Evolutionary conservation across 176 grass and related monocot genomes (phyloP).

Genomic region (Oryza officinalis): DNA sequence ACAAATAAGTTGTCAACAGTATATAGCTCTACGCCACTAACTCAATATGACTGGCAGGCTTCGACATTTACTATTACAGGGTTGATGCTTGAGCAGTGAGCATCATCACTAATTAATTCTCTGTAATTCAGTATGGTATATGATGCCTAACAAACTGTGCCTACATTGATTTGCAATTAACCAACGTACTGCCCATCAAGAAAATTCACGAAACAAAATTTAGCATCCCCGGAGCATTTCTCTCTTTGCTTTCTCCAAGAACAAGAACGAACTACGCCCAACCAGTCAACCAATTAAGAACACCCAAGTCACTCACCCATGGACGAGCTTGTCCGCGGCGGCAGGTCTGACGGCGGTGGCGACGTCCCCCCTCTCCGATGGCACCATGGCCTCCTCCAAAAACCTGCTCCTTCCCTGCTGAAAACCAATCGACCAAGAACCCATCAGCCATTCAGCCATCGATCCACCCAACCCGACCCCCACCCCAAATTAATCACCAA

Average conservation of each 20-base stretch:
- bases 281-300: neutral
- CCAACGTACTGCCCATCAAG: neutral
- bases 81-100: neutral
- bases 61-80: neutral
- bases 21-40: neutral
- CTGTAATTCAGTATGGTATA: neutral
- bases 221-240: neutral
- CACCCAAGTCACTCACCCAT: conserved; percentile 18
- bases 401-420: conserved; percentile 4
- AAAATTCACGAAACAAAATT: neutral
- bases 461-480: neutral
- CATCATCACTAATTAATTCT: neutral
- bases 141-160: neutral
- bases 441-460: neutral
- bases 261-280: neutral
- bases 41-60: neutral
- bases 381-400: conserved; percentile 25
- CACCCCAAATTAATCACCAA: neutral
- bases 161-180: neutral
- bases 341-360: conserved; percentile 30
- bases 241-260: neutral
- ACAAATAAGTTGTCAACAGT: neutral
- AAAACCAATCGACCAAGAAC: neutral
- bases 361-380: conserved; percentile 16
- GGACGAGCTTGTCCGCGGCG: conserved; percentile 31